Evolutionary conservation across 768 basidiomycete genomes (phyloP).

Genomic region (Suillus plorans): DNA sequence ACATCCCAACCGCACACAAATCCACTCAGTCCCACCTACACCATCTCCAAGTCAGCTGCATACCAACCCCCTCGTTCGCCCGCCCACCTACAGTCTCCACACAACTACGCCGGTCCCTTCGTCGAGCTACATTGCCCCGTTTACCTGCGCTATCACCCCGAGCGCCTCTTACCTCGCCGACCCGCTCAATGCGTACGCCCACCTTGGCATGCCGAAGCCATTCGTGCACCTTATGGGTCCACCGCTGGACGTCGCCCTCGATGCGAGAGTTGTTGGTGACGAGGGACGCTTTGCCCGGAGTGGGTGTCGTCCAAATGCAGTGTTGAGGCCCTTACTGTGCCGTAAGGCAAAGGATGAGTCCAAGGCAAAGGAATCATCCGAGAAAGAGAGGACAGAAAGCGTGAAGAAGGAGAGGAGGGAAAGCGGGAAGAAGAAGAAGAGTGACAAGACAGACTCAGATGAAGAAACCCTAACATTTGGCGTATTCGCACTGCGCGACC

Average conservation of each 20-base stretch:
- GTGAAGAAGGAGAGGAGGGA: slow-evolving; percentile 6
- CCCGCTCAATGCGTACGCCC: slow-evolving; percentile 84
- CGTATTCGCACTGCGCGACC: slow-evolving; percentile 74
- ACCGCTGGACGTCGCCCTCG: slow-evolving; percentile 77
- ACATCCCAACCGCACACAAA: slow-evolving; percentile 29
- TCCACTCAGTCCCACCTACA: slow-evolving; percentile 28
- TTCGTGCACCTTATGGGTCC: slow-evolving; percentile 78
- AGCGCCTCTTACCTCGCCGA: slow-evolving; percentile 70
- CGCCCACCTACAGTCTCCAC: slow-evolving; percentile 65
- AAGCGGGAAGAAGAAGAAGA: slow-evolving; percentile 14
- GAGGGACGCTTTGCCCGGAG: slow-evolving; percentile 57
- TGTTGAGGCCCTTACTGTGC: slow-evolving; percentile 45
- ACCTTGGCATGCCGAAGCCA: slow-evolving; percentile 80
- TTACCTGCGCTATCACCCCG: slow-evolving; percentile 61
- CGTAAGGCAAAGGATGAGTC: slow-evolving; percentile 15
- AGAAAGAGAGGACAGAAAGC: slow-evolving; percentile 14
- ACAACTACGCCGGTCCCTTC: slow-evolving; percentile 57
- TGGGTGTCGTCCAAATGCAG: slow-evolving; percentile 54
- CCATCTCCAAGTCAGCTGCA: slow-evolving; percentile 6
- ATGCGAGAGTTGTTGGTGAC: slow-evolving; percentile 70
- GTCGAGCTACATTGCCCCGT: slow-evolving; percentile 60
- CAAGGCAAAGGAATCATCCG: slow-evolving; percentile 9
- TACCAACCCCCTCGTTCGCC: slow-evolving; percentile 44
- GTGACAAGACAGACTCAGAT: slow-evolving; percentile 19
- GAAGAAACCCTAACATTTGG: slow-evolving; percentile 62